These are phyloP conservation scores for Candida quercuum DNA, from an alignment of 805 yeast species.

Conservation along the genomic window DNA sequence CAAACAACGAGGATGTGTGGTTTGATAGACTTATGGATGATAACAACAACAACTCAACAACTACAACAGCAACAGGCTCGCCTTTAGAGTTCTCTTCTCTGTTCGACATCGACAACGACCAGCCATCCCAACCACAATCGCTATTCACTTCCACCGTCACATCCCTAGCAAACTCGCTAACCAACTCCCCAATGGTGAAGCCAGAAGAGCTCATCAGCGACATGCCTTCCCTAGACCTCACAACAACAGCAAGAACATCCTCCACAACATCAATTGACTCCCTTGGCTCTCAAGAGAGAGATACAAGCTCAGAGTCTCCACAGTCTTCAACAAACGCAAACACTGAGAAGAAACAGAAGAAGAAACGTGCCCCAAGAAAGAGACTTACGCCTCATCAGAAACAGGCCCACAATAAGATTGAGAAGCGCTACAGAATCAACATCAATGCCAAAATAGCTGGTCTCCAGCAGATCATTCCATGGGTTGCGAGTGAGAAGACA, in stretches of 20 bases:
- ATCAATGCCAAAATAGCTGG: constrained; percentile 69
- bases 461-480: constrained; percentile 60
- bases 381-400: constrained; percentile 55
- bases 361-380: constrained; percentile 48
- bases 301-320: too few relatives aligned
- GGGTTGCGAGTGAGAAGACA: constrained; percentile 57
- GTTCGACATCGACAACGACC: constrained; percentile 17
- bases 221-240: constrained; percentile 10
- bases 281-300: background rate
- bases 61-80: constrained; percentile 16
- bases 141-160: constrained; percentile 23
- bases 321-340: too few relatives aligned
- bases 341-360: constrained; percentile 26
- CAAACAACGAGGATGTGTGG: constrained; percentile 18
- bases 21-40: constrained; percentile 18
- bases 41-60: constrained; percentile 2
- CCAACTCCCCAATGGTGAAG: constrained; percentile 26
- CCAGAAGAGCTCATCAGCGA: constrained; percentile 15
- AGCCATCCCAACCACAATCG: constrained; percentile 8
- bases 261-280: constrained; percentile 12
- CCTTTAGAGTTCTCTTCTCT: constrained; percentile 24
- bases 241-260: constrained; percentile 5
- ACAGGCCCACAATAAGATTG: constrained; percentile 69
- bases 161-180: constrained; percentile 22
- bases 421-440: constrained; percentile 64